Evolutionary conservation across 2,329 filamentous ascomycete genomes (phyloP).

Genomic region (Colletotrichum limetticola): DNA sequence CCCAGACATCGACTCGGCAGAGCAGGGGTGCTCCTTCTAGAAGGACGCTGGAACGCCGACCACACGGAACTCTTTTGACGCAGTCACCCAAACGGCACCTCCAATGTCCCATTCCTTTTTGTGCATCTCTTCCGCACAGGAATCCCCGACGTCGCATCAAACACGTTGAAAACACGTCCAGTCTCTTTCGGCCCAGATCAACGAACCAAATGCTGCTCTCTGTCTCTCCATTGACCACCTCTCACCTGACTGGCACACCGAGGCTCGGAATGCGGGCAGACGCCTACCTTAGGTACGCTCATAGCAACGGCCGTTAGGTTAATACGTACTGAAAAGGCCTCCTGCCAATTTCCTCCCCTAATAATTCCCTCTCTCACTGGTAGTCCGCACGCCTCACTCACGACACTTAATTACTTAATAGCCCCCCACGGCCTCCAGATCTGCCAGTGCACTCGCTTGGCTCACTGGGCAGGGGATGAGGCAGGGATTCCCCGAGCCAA

Average conservation of each 20-base stretch:
- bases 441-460: conserved; percentile 11
- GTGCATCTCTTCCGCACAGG: neutral
- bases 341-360: neutral
- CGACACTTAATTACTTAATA: neutral
- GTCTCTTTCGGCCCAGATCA: neutral
- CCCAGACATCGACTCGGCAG: neutral
- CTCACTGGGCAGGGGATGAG: conserved; percentile 1
- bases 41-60: conserved; percentile 22
- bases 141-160: conserved; percentile 7
- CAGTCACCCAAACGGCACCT: neutral
- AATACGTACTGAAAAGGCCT: neutral
- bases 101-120: neutral
- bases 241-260: neutral
- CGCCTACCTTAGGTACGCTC: too few relatives aligned
- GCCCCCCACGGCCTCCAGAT: conserved; percentile 19
- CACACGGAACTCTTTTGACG: conserved; percentile 28
- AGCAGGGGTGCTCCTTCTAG: conserved; percentile 33
- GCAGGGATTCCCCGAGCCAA: conserved; percentile 18
- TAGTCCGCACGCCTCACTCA: conserved; percentile 6
- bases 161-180: conserved; percentile 26
- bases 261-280: neutral
- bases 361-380: neutral
- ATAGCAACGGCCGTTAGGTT: neutral
- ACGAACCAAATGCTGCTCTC: neutral
- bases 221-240: neutral